A percentile compares a stretch with the other conserved stretches of the same genome.
These are phyloP conservation scores for Taxillus chinensis DNA, from an alignment of 164 flowering plant genomes.

Conservation along the genomic window DNA sequence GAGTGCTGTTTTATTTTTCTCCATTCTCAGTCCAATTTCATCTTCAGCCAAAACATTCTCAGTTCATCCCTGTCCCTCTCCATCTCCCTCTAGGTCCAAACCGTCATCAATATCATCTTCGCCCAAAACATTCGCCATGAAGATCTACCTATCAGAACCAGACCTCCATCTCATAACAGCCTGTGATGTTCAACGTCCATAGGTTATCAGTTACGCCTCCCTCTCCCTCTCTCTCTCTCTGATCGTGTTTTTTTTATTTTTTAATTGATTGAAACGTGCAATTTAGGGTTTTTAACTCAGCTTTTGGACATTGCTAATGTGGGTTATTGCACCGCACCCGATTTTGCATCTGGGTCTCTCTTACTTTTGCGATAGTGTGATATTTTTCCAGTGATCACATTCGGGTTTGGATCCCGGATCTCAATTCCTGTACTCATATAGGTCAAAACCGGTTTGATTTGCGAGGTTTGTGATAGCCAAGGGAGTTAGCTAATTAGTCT, in stretches of 20 bases:
- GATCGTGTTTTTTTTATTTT: neutral
- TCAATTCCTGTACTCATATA: neutral
- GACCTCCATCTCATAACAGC: neutral
- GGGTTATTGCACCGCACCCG: slow-evolving; percentile 10
- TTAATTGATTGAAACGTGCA: neutral
- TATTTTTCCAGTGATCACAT: neutral
- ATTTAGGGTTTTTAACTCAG: slow-evolving; percentile 11
- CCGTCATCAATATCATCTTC: neutral
- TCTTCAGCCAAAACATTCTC: neutral
- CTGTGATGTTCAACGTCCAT: neutral
- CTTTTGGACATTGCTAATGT: slow-evolving; percentile 16
- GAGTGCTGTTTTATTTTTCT: neutral
- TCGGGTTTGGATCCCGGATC: slow-evolving; percentile 9
- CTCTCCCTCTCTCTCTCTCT: neutral
- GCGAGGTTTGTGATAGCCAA: neutral
- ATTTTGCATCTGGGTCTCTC: slow-evolving; percentile 17
- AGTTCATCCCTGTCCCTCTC: no score
- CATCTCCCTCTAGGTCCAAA: neutral
- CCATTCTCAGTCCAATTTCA: slow-evolving; percentile 1
- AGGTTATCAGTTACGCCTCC: slow-evolving; percentile 3
- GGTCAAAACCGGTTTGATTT: neutral
- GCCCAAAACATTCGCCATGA: slow-evolving; percentile 1
- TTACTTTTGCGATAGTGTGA: neutral
- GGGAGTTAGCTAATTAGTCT: no score
- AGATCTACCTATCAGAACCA: slow-evolving; percentile 3